Evolutionary conservation across 306 rosid genomes (phyloP).

Genomic region (Corylus avellana): DNA sequence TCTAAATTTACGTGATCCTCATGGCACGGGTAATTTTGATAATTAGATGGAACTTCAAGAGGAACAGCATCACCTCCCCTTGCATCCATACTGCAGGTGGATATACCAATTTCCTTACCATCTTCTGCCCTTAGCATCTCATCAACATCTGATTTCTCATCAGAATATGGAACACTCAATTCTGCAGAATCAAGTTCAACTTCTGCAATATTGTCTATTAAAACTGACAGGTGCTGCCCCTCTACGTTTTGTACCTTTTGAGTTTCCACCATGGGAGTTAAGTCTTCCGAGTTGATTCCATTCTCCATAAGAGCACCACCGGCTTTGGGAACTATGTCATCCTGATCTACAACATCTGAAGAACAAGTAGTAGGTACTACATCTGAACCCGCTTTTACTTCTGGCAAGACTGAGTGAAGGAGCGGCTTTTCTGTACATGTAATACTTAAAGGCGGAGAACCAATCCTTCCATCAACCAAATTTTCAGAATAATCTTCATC

Average conservation of each 20-base stretch:
- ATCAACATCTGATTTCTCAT: slow-evolving; percentile 30
- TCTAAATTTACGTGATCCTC: slow-evolving; percentile 33
- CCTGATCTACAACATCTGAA: slow-evolving; percentile 27
- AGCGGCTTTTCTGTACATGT: slow-evolving; percentile 37
- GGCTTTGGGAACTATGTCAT: slow-evolving; percentile 21
- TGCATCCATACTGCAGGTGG: slow-evolving; percentile 33
- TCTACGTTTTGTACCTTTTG: slow-evolving; percentile 25
- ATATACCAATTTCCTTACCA: slow-evolving; percentile 37
- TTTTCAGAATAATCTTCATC: slow-evolving; percentile 37
- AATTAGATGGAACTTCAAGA: slow-evolving; percentile 30
- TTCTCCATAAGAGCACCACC: slow-evolving; percentile 27
- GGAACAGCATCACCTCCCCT: slow-evolving; percentile 35
- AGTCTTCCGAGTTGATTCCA: slow-evolving; percentile 42
- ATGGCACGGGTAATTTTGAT: slow-evolving; percentile 26
- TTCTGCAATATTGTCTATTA: slow-evolving; percentile 32
- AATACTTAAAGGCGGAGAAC: slow-evolving; percentile 19
- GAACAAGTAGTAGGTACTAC: slow-evolving; percentile 23
- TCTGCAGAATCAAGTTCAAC: slow-evolving; percentile 41
- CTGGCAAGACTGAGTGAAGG: slow-evolving; percentile 34
- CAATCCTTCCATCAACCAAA: slow-evolving; percentile 31
- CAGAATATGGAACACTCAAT: slow-evolving; percentile 27
- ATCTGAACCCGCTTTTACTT: slow-evolving; percentile 35
- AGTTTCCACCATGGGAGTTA: slow-evolving; percentile 31
- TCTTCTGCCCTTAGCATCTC: slow-evolving; percentile 37
- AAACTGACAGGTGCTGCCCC: slow-evolving; percentile 33